Evolutionary conservation across 2,329 filamentous ascomycete genomes (phyloP).

Genomic region (Fusarium napiforme): DNA sequence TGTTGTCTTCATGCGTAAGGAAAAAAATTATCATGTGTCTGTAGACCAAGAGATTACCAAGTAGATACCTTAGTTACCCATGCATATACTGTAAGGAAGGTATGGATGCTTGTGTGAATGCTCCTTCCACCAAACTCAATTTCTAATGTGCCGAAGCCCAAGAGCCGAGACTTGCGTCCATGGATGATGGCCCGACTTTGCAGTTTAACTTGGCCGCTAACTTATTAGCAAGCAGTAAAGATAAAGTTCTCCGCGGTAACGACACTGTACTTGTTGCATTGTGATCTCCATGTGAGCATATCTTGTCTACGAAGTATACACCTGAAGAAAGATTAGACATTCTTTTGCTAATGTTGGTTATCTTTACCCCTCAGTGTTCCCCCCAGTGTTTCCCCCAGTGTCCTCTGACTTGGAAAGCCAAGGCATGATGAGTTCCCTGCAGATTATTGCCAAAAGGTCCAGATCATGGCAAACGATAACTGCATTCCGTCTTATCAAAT

Average conservation of each 20-base stretch:
- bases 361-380: slow-evolving; percentile 8
- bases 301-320: background rate
- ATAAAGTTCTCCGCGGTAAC: background rate
- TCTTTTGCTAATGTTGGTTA: background rate
- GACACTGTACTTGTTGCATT: too few relatives aligned
- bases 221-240: background rate
- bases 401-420: background rate
- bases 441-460: slow-evolving; percentile 2
- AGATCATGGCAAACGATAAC: background rate
- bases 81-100: background rate
- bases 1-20: background rate
- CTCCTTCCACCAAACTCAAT: background rate
- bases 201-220: background rate
- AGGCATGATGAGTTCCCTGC: background rate
- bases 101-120: background rate
- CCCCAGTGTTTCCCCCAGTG: background rate
- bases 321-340: background rate
- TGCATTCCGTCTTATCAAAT: background rate
- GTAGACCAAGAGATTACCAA: background rate
- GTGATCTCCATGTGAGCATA: background rate
- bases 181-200: background rate
- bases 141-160: slow-evolving; percentile 11
- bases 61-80: background rate
- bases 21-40: background rate
- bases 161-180: slow-evolving; percentile 6